Evolutionary conservation across 805 yeast species (phyloP), one percentile per base, ranked within the genome.

Genomic region (Isabelozyma heimii): DNA sequence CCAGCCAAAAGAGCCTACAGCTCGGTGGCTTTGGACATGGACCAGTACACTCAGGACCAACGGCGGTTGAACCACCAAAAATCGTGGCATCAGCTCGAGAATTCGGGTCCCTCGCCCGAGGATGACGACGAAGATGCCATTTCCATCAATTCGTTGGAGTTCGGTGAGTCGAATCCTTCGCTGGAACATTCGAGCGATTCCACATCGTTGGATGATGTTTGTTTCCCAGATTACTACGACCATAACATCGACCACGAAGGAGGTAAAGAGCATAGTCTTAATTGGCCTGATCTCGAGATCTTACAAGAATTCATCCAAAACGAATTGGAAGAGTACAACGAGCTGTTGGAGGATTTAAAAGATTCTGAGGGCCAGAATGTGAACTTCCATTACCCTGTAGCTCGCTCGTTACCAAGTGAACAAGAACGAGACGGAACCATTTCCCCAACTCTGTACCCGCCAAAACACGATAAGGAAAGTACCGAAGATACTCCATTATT

Each of bases 201-300:
- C 38, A 84, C 96, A 0, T 88, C 97, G 1, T 69, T 92, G 50
- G 91, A 87, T 62, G 99, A 92, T 67, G 99, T 92, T 24, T 92
- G 97, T 61, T 83, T 90, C 65, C 97, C 96, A 0, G 75, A 91
- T 37, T 91, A 85, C 53, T 81, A 80, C 42, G 65, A 61, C 17
- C 61, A 58, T 33, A 46, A 33, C 28, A 38, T 38, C 6, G 50
- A 45, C 35, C 27, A 35, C 9, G 44, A 40, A n/a, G 61, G 60
- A 40, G 59, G 59, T 43, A 50, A 58, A 35, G 56, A 51, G 13
- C 51, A 52, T 24, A 47, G 51, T 4, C 73, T 69, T 52, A 59
- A 65, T 42, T 92, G 98, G 98, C 99, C 98, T 0, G 97, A 94
- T 60, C 71, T 89, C 14, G 61, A 72, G 30, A 81, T 88, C 0